Evolutionary conservation across 352 stramenopile genomes (phyloP), one percentile per base, ranked within the genome.

Genomic region (Pythium folliculosum): DNA sequence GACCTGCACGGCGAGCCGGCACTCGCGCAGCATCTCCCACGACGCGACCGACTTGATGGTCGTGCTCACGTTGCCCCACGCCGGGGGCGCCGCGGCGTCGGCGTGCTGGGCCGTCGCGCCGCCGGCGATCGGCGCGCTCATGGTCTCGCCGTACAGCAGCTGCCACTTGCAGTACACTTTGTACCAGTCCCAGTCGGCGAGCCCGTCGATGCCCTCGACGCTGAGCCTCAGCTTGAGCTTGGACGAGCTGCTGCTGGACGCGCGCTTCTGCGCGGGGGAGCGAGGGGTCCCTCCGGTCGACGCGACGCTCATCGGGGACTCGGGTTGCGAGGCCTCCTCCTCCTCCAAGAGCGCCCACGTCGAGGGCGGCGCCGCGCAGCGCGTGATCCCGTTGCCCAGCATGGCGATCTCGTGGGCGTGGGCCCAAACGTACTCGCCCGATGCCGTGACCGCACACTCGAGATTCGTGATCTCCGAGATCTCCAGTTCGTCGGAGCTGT

Each of bases 111-210:
- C 17, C 0, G 63, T 71, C 50, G 43, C 51, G 5, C 56, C 56
- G 12, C 30, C 50, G 3, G 64, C 64, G 35, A 64, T 49, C 17
- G 40, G 48, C 27, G 47, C 2, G 23, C 22, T 23, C 2, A 16
- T 21, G 16, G 22, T 56, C 9, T 53, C 13, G 8, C 64, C 48
- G 21, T 70, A 55, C 16, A 61, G 21, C 1, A 70, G 56, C 19
- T 56, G n/a, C 64, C 64, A 70, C 40, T 54, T 60, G 50, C 64
- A 70, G 40, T 70, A 62, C 25, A 25, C 17, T 40, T 71, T 71
- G 57, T 63, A 51, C 64, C 64, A 71, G 43, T 71, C 64, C 55
- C 55, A 62, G 55, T 62, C 55, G 22, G 40, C 19, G 1, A 62
- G 38, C 2, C 55, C 55, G 4, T 53, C 40, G 3, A 62, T 21